A percentile compares a stretch with the other conserved stretches of the same genome.
Conservation (phyloP, 495 filamentous ascomycete genomes). For the Evernia prunastri region DNA sequence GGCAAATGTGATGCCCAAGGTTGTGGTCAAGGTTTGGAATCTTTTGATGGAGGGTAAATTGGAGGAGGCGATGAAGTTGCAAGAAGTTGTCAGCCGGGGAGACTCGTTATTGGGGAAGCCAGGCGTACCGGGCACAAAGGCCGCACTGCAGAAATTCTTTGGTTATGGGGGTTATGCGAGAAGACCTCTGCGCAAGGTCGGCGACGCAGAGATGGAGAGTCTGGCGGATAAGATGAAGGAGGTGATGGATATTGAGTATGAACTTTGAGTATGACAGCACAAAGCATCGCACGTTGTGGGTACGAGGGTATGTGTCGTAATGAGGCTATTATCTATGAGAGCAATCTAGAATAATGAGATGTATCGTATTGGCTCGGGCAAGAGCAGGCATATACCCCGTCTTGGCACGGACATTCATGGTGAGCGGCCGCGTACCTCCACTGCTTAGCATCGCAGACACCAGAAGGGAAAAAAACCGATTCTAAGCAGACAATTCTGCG, state of each 20-base stretch:
- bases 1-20: background rate
- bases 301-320: background rate
- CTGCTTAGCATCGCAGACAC: background rate
- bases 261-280: background rate
- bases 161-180: background rate
- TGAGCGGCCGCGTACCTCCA: background rate
- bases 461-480: background rate
- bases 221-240: background rate
- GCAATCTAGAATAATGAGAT: background rate
- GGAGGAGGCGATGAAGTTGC: background rate
- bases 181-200: background rate
- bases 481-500: too few relatives aligned
- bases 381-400: background rate
- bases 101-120: background rate
- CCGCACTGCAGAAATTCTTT: background rate
- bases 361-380: too few relatives aligned
- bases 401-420: background rate
- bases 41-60: background rate
- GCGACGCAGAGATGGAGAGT: background rate
- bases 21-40: background rate
- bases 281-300: background rate
- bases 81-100: background rate
- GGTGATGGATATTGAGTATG: background rate
- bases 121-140: background rate
- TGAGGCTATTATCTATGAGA: background rate